Base-by-base conservation (phyloP, 2,329 filamentous ascomycete genomes). In the Aspergillus ruber region DNA sequence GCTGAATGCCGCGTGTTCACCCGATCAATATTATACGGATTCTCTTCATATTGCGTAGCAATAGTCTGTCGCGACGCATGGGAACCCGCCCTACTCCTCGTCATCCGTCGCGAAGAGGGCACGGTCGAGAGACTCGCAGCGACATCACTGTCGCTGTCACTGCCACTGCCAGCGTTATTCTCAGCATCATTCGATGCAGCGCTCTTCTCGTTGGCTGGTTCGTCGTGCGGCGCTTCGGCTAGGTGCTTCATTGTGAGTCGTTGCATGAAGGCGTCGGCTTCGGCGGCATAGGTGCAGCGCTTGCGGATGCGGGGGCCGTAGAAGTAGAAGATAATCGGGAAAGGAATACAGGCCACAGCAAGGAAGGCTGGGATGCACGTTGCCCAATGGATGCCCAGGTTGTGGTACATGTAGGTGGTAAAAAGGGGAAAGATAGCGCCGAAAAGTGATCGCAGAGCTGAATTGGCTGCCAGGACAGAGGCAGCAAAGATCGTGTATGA, bases 391-490 rank as follows among this genome's bases (percentile, higher is more conserved):
- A 74, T 70, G 2, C 73, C 72, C 13, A 76, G 58, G 13, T 62
- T 60, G 3, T 59, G 17, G 50, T 74, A 76, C 66, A 76, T 67
- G n/a, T 69, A 58, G 5, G 58, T 65, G 1, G 71, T 73, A 60
- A 74, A 74, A 5, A 75, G 60, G 6, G 73, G 73, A 46, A 75
- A 74, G 1, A 62, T 66, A 23, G 72, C 68, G 35, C 70, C 73
- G 43, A 72, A 71, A 10, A 73, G 50, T 3, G 70, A 71, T 13
- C 73, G 64, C 4, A 76, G 57, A 1, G 74, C 66, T 0, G 70
- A 64, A 49, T 70, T 74, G 2, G 70, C 73, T 1, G 67, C 69
- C 35, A 70, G 51, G 2, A 69, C 68, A 3, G 60, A 65, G 3
- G 69, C 69, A 9, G 69, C 66, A 44, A 64, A 71, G 42, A 71